phyloP scores from a whole-genome alignment of 2,329 filamentous ascomycete species.

The Nemania sp. region DNA sequence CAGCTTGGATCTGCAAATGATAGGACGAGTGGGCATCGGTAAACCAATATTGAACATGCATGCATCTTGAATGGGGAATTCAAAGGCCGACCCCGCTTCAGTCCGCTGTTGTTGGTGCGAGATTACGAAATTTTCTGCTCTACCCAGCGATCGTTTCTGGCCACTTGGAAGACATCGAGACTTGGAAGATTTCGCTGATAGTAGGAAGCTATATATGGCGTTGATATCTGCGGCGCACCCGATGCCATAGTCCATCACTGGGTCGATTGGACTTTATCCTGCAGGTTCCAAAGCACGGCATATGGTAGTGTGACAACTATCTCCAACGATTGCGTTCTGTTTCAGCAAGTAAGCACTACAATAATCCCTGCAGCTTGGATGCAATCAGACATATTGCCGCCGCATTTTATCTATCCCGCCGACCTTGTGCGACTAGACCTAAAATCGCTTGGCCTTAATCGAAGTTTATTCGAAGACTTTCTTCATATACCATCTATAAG shows the following conservation, averaged over 20 bases:
- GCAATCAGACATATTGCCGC: background rate
- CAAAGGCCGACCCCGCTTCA: background rate
- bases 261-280: background rate
- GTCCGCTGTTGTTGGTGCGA: background rate
- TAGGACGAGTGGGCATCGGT: background rate
- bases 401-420: background rate
- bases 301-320: background rate
- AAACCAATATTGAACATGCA: conserved; percentile 3
- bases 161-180: background rate
- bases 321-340: background rate
- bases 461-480: background rate
- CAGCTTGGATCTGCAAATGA: background rate
- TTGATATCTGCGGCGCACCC: background rate
- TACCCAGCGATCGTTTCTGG: background rate
- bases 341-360: background rate
- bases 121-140: background rate
- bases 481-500: background rate
- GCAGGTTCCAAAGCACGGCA: background rate
- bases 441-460: background rate
- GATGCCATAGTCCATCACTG: background rate
- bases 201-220: background rate
- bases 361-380: background rate
- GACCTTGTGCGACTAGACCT: background rate
- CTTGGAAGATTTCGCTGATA: background rate
- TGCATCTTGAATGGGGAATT: background rate